A percentile compares a stretch with the other conserved stretches of the same genome.
Evolutionary conservation across 2,329 filamentous ascomycete genomes (phyloP).

Genomic region (Onygena corvina): DNA sequence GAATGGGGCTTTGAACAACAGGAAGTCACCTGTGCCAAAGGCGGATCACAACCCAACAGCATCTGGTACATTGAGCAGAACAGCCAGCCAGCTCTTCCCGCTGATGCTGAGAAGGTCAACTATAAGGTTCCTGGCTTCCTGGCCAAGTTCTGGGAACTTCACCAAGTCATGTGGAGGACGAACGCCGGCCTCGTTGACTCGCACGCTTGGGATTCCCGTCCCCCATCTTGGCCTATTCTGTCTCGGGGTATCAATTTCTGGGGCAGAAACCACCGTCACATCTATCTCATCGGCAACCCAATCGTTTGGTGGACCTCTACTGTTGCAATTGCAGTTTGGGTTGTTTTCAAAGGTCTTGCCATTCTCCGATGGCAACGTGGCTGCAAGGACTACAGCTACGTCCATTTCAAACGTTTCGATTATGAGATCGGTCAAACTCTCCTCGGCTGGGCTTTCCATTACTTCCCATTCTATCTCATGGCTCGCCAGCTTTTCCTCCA

Average conservation of each 20-base stretch:
- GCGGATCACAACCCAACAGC: slow-evolving; percentile 87
- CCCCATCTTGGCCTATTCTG: slow-evolving; percentile 82
- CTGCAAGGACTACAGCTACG: slow-evolving; percentile 70
- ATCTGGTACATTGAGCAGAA: slow-evolving; percentile 95
- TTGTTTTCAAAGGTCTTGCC: slow-evolving; percentile 74
- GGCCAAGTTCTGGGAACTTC: slow-evolving; percentile 93
- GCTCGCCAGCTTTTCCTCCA: slow-evolving; percentile 94
- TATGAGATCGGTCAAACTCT: slow-evolving; percentile 88
- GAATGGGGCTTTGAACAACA: slow-evolving; percentile 98
- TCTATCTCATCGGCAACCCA: slow-evolving; percentile 92
- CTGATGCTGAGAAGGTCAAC: slow-evolving; percentile 81
- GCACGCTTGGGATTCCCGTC: slow-evolving; percentile 95
- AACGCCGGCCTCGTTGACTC: slow-evolving; percentile 94
- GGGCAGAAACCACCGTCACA: slow-evolving; percentile 85
- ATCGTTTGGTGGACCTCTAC: slow-evolving; percentile 90
- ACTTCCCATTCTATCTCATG: slow-evolving; percentile 98
- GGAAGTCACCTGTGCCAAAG: slow-evolving; percentile 92
- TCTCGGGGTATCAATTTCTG: slow-evolving; percentile 98
- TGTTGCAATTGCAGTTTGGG: slow-evolving; percentile 61
- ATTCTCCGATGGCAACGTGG: slow-evolving; percentile 89
- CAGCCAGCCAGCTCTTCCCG: slow-evolving; percentile 62
- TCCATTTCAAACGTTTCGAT: slow-evolving; percentile 89
- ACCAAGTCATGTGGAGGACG: slow-evolving; percentile 97
- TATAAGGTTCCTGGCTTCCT: slow-evolving; percentile 92
- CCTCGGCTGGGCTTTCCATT: slow-evolving; percentile 92